Evolutionary conservation across 192 early-diverging fungal species (phyloP), one percentile per base, ranked within the genome.

Genomic region (Anaeromyces robustus): DNA sequence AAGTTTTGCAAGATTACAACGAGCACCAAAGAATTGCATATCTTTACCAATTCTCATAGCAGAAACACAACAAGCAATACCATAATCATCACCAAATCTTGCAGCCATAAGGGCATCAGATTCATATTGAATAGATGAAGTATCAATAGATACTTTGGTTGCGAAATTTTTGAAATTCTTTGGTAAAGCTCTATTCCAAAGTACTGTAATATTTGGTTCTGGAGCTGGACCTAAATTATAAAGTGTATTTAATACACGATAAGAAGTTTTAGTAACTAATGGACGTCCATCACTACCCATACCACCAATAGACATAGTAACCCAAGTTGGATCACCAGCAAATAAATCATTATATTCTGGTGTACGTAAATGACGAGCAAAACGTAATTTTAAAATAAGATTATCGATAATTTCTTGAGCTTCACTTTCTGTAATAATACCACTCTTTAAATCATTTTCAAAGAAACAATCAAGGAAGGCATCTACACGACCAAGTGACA

Each of bases 1-100:
- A 39, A 39, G 37, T 14, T 39, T 39, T 14, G 37, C 37, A 39
- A 39, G 37, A 14, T 39, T 39, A 39, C 37, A 39, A 39, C 37
- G 37, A 12, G 37, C 81, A 17, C 81, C 81, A 81, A 82, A 82
- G 81, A 30, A 82, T 82, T 82, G 81, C 81, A 81, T 80, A 82
- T 82, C 81, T 28, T 82, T 82, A 29, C 81, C 81, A 29, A 82
- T 82, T 29, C 78, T 32, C 81, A 82, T 82, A 77, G 81, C 81
- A 78, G 78, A 80, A 30, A 82, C 81, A 82, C 81, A 82, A 82
- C 81, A 82, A 30, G 81, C 81, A 34, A 82, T 82, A 52, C 81
- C 81, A 78, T 82, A 82, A 82, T 82, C 81, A 82, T 82, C 81
- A 31, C 81, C 81, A 18, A 80, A 82, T 29, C 34, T 32, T 18